A percentile compares a stretch with the other conserved stretches of the same genome.
These are phyloP conservation scores for Metschnikowia koreensis DNA, from an alignment of 805 yeast species.

Conservation along the genomic window DNA sequence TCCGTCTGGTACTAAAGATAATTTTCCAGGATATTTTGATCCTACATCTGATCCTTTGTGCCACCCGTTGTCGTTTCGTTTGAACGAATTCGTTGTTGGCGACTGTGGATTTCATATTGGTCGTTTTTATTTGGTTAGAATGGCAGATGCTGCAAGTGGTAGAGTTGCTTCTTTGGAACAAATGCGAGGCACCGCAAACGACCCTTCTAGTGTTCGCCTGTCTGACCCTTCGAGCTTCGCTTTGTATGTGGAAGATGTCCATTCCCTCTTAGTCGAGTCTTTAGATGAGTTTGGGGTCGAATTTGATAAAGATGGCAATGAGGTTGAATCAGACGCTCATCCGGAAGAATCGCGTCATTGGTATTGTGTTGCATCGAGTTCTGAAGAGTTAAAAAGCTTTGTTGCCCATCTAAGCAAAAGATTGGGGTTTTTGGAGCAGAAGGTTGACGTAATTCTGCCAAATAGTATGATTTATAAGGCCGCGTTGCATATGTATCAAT, in stretches of 20 bases:
- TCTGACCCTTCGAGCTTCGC: conserved; percentile 32
- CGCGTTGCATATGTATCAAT: conserved; percentile 26
- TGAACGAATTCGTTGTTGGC: conserved; percentile 37
- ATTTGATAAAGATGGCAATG: conserved; percentile 32
- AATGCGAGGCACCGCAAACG: conserved; percentile 28
- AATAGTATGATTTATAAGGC: conserved; percentile 29
- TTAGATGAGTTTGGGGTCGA: conserved; percentile 33
- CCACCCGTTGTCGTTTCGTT: conserved; percentile 33
- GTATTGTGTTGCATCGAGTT: conserved; percentile 38
- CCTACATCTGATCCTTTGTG: conserved; percentile 38
- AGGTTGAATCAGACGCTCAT: conserved; percentile 16
- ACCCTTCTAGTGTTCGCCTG: conserved; percentile 8
- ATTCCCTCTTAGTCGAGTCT: conserved; percentile 28
- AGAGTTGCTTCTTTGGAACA: conserved; percentile 35
- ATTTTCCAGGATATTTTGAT: conserved; percentile 27
- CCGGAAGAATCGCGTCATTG: conserved; percentile 21
- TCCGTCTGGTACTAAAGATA: background rate
- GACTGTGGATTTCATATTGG: conserved; percentile 42
- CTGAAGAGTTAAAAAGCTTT: conserved; percentile 28
- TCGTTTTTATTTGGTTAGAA: conserved; percentile 37
- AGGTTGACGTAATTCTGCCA: conserved; percentile 12
- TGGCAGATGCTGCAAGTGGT: conserved; percentile 35
- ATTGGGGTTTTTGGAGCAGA: conserved; percentile 18
- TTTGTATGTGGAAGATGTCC: conserved; percentile 42
- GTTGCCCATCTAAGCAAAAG: conserved; percentile 22